Conservation (phyloP, 768 basidiomycete species). For the Gyrodon lividus region DNA sequence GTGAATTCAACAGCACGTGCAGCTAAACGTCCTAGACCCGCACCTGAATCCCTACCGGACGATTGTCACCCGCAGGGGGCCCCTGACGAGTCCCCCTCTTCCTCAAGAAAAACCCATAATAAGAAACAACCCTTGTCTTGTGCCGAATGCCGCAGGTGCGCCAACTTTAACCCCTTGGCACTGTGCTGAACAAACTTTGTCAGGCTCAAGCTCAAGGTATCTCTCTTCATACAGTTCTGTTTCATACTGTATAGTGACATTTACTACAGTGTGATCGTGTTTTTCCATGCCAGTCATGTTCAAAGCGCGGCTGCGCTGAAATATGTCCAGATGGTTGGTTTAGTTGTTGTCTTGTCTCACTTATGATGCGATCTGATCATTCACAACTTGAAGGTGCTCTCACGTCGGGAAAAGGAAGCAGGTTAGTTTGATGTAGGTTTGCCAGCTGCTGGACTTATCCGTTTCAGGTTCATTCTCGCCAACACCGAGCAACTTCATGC, state of each 20-base stretch:
- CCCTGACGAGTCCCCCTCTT: slow-evolving; percentile 12
- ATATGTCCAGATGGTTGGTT: slow-evolving; percentile 57
- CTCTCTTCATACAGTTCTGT: neutral
- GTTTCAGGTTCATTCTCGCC: slow-evolving; percentile 59
- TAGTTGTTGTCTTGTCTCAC: neutral
- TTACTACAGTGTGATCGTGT: slow-evolving; percentile 55
- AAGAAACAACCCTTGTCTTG: slow-evolving; percentile 54
- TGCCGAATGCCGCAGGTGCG: slow-evolving; percentile 60
- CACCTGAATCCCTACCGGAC: slow-evolving; percentile 18
- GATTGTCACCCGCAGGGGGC: slow-evolving; percentile 16
- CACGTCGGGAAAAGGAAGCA: slow-evolving; percentile 63
- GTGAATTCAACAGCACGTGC: slow-evolving; percentile 31
- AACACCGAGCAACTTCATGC: slow-evolving; percentile 66
- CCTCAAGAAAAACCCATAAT: slow-evolving; percentile 14
- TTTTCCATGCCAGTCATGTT: slow-evolving; percentile 66
- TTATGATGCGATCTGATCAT: slow-evolving; percentile 4
- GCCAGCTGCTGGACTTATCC: slow-evolving; percentile 11
- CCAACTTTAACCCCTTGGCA: neutral
- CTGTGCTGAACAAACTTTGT: neutral
- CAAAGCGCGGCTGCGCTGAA: slow-evolving; percentile 62
- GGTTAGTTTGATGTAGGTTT: slow-evolving; percentile 34
- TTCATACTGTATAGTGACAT: slow-evolving; percentile 9
- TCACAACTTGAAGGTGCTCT: slow-evolving; percentile 43
- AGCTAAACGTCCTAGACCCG: slow-evolving; percentile 48
- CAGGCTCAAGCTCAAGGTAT: slow-evolving; percentile 59